phyloP scores from a whole-genome alignment of 192 early-diverging fungal genomes.

The Dissophora ornata region DNA sequence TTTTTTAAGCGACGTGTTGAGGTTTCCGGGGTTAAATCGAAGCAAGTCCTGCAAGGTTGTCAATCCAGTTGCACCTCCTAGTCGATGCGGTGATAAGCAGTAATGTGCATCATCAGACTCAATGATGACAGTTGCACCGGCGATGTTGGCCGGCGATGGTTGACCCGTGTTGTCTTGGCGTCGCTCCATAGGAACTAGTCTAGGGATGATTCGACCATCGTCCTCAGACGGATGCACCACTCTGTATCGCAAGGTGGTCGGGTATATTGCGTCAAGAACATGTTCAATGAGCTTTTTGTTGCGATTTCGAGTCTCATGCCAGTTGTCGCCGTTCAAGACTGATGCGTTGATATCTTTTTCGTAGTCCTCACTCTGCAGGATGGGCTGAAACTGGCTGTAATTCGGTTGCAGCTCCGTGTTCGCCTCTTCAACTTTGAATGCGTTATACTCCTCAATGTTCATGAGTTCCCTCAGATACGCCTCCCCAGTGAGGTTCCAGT shows the following conservation, averaged over 20 bases:
- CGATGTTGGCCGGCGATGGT: slow-evolving; percentile 25
- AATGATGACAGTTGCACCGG: slow-evolving; percentile 48
- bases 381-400: slow-evolving; percentile 29
- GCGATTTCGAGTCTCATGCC: background rate
- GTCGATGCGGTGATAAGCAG: slow-evolving; percentile 63
- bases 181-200: slow-evolving; percentile 30
- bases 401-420: background rate
- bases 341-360: background rate
- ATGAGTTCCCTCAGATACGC: slow-evolving; percentile 35
- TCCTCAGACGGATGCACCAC: slow-evolving; percentile 25
- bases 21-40: slow-evolving; percentile 67
- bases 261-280: slow-evolving; percentile 57
- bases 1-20: slow-evolving; percentile 69
- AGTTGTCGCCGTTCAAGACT: background rate
- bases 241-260: slow-evolving; percentile 50
- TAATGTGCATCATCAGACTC: slow-evolving; percentile 65
- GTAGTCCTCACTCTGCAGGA: slow-evolving; percentile 34
- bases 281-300: slow-evolving; percentile 49
- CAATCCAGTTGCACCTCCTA: slow-evolving; percentile 48
- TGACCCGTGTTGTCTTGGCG: slow-evolving; percentile 9
- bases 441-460: slow-evolving; percentile 2
- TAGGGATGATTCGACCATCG: slow-evolving; percentile 6
- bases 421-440: background rate
- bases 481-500: slow-evolving; percentile 45
- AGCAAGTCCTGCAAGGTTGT: slow-evolving; percentile 68